Conservation (phyloP, 2,329 filamentous ascomycete species). For the Xylogone sp. region DNA sequence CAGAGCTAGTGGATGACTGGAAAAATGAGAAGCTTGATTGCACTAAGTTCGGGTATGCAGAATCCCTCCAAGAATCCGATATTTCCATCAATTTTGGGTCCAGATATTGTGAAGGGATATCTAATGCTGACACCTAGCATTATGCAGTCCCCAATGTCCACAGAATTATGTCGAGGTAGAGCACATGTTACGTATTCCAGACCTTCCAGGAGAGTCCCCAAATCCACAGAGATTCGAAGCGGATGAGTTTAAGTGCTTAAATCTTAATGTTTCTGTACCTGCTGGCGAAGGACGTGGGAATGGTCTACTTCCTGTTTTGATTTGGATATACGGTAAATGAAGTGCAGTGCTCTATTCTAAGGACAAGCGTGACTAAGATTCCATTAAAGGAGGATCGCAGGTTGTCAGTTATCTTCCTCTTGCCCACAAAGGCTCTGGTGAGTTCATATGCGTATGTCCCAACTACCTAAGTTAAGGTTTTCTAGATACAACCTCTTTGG, state of each 20-base stretch:
- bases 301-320: constrained; percentile 2
- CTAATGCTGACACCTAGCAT: background rate
- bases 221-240: background rate
- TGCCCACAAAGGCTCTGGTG: background rate
- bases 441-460: too few species aligned
- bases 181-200: constrained; percentile 4
- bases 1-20: constrained; percentile 2
- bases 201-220: background rate
- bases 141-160: constrained; percentile 6
- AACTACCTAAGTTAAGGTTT: too few species aligned
- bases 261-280: constrained; percentile 6
- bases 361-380: background rate
- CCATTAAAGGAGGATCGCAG: constrained; percentile 3
- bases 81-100: background rate
- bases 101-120: background rate
- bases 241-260: constrained; percentile 4
- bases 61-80: background rate
- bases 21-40: constrained; percentile 1
- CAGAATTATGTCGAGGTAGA: constrained; percentile 3
- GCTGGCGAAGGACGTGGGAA: background rate
- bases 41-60: constrained; percentile 2
- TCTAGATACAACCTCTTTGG: constrained; percentile 16
- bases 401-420: constrained; percentile 3
- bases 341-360: background rate
- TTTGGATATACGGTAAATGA: constrained; percentile 6